These are phyloP conservation scores for Chrysoporthe puriensis DNA, from an alignment of 2,329 filamentous ascomycete species.

Conservation along the genomic window DNA sequence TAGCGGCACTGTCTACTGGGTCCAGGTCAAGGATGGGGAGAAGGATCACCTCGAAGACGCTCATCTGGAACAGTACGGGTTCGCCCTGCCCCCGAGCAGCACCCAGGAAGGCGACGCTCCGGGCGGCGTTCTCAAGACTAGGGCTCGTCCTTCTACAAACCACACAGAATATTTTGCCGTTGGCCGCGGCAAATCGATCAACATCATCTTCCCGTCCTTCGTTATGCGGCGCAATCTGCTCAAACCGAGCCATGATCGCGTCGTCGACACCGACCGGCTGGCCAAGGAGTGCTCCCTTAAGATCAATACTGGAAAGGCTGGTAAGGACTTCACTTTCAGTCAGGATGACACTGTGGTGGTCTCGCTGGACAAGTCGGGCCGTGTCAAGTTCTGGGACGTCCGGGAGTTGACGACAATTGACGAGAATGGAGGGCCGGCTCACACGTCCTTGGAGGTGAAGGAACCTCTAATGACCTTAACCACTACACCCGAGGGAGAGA, in stretches of 20 bases:
- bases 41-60: conserved; percentile 80
- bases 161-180: conserved; percentile 96
- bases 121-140: conserved; percentile 91
- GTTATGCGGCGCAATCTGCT: conserved; percentile 66
- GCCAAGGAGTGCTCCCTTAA: conserved; percentile 85
- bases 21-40: conserved; percentile 74
- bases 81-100: conserved; percentile 85
- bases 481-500: conserved; percentile 85
- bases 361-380: conserved; percentile 93
- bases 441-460: conserved; percentile 74
- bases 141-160: conserved; percentile 84
- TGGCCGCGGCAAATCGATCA: conserved; percentile 93
- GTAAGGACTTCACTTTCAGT: conserved; percentile 97
- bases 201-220: conserved; percentile 75
- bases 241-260: conserved; percentile 65
- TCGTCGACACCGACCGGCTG: conserved; percentile 86
- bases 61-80: conserved; percentile 81
- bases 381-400: conserved; percentile 98
- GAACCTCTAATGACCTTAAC: conserved; percentile 85
- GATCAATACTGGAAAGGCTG: conserved; percentile 96
- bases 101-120: conserved; percentile 81
- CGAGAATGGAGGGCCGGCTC: conserved; percentile 57
- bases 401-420: conserved; percentile 68
- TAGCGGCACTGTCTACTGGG: conserved; percentile 97
- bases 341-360: conserved; percentile 94